Conservation (phyloP, 2,329 filamentous ascomycete species). For the Xylariaceae sp. region DNA sequence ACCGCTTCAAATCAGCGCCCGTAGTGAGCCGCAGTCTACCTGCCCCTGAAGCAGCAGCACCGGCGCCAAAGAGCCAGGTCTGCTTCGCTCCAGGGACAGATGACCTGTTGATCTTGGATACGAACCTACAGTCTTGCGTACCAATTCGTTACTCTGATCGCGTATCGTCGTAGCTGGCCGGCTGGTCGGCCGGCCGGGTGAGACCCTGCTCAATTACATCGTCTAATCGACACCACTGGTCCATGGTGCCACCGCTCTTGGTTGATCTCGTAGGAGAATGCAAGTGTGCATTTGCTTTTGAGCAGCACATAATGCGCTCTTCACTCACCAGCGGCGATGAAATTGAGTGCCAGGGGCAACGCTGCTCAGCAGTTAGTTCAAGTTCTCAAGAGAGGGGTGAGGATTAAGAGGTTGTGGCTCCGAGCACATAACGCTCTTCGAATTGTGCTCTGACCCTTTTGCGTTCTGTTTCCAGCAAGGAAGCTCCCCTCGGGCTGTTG, state of each 20-base stretch:
- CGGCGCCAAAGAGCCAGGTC: neutral
- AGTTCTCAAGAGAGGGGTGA: neutral
- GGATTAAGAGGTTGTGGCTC: slow-evolving; percentile 16
- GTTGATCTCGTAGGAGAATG: slow-evolving; percentile 35
- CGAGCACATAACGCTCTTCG: slow-evolving; percentile 12
- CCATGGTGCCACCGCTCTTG: slow-evolving; percentile 56
- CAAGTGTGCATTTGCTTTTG: slow-evolving; percentile 25
- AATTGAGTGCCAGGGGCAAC: slow-evolving; percentile 77
- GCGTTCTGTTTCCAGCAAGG: slow-evolving; percentile 71
- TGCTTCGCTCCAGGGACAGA: slow-evolving; percentile 11
- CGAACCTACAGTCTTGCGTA: slow-evolving; percentile 39
- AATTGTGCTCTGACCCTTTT: slow-evolving; percentile 62
- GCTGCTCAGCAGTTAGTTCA: slow-evolving; percentile 47
- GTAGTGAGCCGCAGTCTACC: slow-evolving; percentile 68
- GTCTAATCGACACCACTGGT: slow-evolving; percentile 6
- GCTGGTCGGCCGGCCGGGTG: slow-evolving; percentile 1
- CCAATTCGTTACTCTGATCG: slow-evolving; percentile 26
- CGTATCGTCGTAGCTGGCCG: slow-evolving; percentile 9
- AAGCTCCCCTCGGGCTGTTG: slow-evolving; percentile 66
- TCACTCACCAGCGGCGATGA: slow-evolving; percentile 87
- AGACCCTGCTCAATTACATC: neutral
- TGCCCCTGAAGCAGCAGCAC: slow-evolving; percentile 17
- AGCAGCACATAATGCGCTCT: slow-evolving; percentile 31
- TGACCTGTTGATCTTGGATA: slow-evolving; percentile 39
- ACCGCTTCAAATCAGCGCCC: slow-evolving; percentile 64